Conservation (phyloP, 441 rosid species). For the Daphne laureola region DNA sequence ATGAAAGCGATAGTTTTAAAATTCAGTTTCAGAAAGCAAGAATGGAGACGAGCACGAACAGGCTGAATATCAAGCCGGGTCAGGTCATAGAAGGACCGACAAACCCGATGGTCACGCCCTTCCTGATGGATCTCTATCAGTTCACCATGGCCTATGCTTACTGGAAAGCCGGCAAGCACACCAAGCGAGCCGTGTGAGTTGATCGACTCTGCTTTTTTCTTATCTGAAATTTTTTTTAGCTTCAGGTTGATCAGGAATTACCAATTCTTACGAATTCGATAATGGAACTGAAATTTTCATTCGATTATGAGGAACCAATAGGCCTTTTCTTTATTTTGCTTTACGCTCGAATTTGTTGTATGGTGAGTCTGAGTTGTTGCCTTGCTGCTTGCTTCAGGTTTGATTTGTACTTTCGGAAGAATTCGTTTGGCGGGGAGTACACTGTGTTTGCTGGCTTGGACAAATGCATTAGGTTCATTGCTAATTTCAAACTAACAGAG, state of each 20-base stretch:
- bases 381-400: conserved; percentile 30
- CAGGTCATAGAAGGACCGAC: conserved; percentile 44
- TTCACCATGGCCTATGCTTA: conserved; percentile 93
- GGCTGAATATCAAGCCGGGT: conserved; percentile 24
- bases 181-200: conserved; percentile 76
- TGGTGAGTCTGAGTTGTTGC: too few species aligned
- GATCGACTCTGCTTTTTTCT: too few species aligned
- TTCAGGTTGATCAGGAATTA: too few species aligned
- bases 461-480: conserved; percentile 77
- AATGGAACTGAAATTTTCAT: too few species aligned
- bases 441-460: conserved; percentile 89
- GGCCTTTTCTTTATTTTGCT: too few species aligned
- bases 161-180: conserved; percentile 87
- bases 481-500: conserved; percentile 67
- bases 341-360: too few species aligned
- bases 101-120: conserved; percentile 83
- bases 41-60: conserved; percentile 37
- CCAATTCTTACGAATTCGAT: too few species aligned
- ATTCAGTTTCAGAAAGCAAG: neutral
- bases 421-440: conserved; percentile 82
- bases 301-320: too few species aligned
- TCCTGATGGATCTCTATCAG: conserved; percentile 86
- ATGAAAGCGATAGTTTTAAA: too few species aligned
- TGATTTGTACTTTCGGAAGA: conserved; percentile 80
- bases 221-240: neutral